Base-by-base conservation (phyloP, 2,329 filamentous ascomycete genomes). In the Fusarium sp. region DNA sequence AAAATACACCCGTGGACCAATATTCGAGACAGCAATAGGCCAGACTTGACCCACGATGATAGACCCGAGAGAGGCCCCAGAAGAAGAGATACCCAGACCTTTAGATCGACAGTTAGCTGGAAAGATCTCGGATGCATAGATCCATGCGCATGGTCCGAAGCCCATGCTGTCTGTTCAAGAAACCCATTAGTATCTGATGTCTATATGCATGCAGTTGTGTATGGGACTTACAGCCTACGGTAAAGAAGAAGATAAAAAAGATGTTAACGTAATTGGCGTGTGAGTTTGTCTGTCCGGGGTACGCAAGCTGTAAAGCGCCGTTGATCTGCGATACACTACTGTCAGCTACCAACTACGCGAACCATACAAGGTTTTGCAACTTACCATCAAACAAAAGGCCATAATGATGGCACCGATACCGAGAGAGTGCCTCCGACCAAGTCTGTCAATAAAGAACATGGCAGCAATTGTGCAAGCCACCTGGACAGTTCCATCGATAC, bases 381-480 rank as follows among this genome's bases (percentile, higher is more conserved):
- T 40, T 10, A 57, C 61, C 61, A 64, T 64, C 12, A 64, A 26
- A 13, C 61, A 64, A 8, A 64, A 64, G 1, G 58, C 61, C 61
- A 64, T 64, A 13, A 64, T 64, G 6, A 64, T 13, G 18, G 58
- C 61, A 5, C 61, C 61, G 1, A 64, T 44, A 0, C 61, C 61
- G 3, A 64, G 61, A 0, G 61, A 64, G 37, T 64, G 61, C 10
- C 61, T 57, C 45, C 61, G 28, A 9, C 61, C 61, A 4, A 64
- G n/a, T 20, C 64, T 64, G 8, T 64, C 61, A 15, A 64, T 64
- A 6, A 64, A 64, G 42, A 64, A 64, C 58, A 64, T 64, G 2
- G 61, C 61, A 7, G 61, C 59, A 64, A 64, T 8, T 10, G 61
- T 64, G n/a, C 61, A 64, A 1, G 42, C 37, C 8, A 64, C 61